Conservation (phyloP, 2,329 filamentous ascomycete species). For the Ambrosiella xylebori region DNA sequence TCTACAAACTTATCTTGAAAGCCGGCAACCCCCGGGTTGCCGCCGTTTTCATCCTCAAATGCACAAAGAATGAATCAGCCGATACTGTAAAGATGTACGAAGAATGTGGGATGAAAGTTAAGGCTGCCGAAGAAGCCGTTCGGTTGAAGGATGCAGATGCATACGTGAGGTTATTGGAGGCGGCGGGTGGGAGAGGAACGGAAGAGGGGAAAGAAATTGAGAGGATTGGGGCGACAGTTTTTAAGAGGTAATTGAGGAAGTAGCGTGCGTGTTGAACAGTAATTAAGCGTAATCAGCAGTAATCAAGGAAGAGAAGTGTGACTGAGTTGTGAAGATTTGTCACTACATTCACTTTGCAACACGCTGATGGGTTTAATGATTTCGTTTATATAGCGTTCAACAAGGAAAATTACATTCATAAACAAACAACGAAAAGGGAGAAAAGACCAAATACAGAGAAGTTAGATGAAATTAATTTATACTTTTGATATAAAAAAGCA, state of each 20-base stretch:
- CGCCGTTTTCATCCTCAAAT: constrained; percentile 72
- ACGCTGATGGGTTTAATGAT: no score
- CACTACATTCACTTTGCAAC: no score
- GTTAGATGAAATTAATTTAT: neutral
- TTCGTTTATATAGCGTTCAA: no score
- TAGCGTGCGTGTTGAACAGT: neutral
- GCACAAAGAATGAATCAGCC: constrained; percentile 47
- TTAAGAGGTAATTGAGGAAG: constrained; percentile 23
- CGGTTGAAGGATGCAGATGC: constrained; percentile 60
- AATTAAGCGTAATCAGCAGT: neutral
- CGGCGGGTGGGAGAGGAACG: constrained; percentile 52
- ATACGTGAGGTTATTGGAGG: constrained; percentile 56
- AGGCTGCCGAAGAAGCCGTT: constrained; percentile 82
- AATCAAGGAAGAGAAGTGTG: no score
- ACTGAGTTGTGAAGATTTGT: no score
- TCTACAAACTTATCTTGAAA: constrained; percentile 74
- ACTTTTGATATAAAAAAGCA: neutral
- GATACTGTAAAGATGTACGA: constrained; percentile 84
- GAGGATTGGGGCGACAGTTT: constrained; percentile 46
- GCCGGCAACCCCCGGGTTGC: constrained; percentile 84
- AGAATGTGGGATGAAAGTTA: constrained; percentile 78
- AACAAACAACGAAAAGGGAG: neutral
- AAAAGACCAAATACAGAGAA: neutral
- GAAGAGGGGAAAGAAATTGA: constrained; percentile 63
- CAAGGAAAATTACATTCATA: no score